Evolutionary conservation across 768 basidiomycete genomes (phyloP).

Genomic region (Kondoa subrosea): DNA sequence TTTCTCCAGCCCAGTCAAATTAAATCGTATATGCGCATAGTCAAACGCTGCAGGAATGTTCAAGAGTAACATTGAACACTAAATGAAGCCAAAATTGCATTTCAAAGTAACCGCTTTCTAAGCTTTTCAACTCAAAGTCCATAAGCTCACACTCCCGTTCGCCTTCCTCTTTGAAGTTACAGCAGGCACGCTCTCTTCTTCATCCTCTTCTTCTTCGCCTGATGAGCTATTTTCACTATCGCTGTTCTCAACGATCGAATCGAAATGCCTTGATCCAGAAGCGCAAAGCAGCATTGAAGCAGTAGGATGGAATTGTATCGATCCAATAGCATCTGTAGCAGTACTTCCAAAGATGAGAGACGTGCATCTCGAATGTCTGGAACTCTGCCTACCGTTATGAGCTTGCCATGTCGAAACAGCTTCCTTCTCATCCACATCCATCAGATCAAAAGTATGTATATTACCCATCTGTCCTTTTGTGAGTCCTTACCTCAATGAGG

Average conservation of each 20-base stretch:
- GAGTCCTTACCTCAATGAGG: background rate
- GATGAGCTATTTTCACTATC: background rate
- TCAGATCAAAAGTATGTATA: slow-evolving; percentile 1
- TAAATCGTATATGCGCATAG: no score
- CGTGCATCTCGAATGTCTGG: background rate
- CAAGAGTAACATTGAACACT: no score
- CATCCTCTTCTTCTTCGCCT: background rate
- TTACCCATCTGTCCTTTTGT: background rate
- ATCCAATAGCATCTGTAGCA: background rate
- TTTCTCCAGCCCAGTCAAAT: no score
- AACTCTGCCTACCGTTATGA: background rate
- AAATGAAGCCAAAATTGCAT: no score
- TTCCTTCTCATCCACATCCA: background rate
- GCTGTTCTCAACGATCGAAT: background rate
- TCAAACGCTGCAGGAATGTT: no score
- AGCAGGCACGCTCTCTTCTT: background rate
- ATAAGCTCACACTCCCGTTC: no score
- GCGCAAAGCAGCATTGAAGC: background rate
- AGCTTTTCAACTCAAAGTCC: no score
- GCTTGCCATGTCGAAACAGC: background rate
- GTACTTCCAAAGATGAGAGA: no score
- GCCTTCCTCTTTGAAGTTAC: no score
- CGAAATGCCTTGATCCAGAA: background rate
- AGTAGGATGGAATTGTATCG: background rate
- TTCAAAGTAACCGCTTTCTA: no score